These are phyloP conservation scores for Umbelopsis sp. DNA, from an alignment of 192 early-diverging fungal species.

Conservation along the genomic window DNA sequence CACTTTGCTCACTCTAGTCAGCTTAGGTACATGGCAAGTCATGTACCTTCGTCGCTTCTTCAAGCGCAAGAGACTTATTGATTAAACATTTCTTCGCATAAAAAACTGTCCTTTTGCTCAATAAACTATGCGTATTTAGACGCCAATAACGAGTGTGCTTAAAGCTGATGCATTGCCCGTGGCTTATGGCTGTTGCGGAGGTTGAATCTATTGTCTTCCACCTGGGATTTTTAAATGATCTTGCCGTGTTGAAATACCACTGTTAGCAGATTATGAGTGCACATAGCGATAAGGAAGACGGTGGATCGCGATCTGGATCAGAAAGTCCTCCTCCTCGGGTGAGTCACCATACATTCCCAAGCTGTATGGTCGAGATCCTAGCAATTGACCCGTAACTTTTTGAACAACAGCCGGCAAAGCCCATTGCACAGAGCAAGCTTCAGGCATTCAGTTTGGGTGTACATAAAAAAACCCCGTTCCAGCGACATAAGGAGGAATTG, in stretches of 20 bases:
- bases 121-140: no score
- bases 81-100: constrained; percentile 35
- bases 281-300: not conserved
- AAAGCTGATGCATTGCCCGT: not conserved
- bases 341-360: not conserved
- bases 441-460: constrained; percentile 69
- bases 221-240: not conserved
- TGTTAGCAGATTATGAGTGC: not conserved
- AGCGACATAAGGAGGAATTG: constrained; percentile 76
- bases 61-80: constrained; percentile 86
- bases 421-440: constrained; percentile 64
- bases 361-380: not conserved
- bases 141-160: not conserved
- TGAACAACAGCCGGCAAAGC: constrained; percentile 33
- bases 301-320: constrained; percentile 1
- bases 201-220: not conserved
- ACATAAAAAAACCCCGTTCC: constrained; percentile 73
- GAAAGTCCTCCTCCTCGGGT: constrained; percentile 16
- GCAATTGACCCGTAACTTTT: not conserved
- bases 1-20: constrained; percentile 72
- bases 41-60: constrained; percentile 86
- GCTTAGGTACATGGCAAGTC: constrained; percentile 79
- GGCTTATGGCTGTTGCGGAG: constrained; percentile 7
- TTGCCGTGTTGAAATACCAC: not conserved
- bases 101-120: not conserved